phyloP scores from a whole-genome alignment of 1,284 basidiomycete species.

The Trametes pubescens region DNA sequence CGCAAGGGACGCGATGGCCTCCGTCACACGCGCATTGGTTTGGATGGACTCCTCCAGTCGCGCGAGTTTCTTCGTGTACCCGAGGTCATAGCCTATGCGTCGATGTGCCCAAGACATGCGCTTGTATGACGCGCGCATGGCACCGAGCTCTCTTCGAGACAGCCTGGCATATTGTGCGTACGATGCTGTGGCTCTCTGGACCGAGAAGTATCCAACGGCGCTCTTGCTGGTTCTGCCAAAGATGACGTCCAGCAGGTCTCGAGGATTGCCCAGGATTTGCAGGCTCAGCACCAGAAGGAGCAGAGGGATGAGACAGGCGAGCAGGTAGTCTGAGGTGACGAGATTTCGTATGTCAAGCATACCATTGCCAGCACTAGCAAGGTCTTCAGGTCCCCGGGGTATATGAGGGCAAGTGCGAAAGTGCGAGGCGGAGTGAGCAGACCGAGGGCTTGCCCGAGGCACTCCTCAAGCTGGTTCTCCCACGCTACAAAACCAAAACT shows the following conservation, averaged over 20 bases:
- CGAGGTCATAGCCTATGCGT: constrained; percentile 58
- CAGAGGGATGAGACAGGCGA: constrained; percentile 35
- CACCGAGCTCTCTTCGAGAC: constrained; percentile 33
- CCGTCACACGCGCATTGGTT: constrained; percentile 55
- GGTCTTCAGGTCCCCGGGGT: too few relatives aligned
- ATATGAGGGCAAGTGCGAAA: too few relatives aligned
- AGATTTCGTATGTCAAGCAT: constrained; percentile 15
- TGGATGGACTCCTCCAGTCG: constrained; percentile 52
- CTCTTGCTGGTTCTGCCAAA: constrained; percentile 22
- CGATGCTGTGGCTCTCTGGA: constrained; percentile 37
- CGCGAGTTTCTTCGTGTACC: constrained; percentile 61
- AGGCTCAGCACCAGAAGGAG: constrained; percentile 33
- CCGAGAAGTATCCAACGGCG: constrained; percentile 36
- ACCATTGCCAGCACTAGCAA: neutral
- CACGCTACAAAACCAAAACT: too few relatives aligned
- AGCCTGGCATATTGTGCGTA: constrained; percentile 39
- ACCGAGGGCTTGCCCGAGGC: too few relatives aligned
- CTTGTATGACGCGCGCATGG: constrained; percentile 39
- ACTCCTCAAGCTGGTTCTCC: too few relatives aligned
- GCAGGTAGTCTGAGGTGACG: constrained; percentile 33
- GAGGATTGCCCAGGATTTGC: constrained; percentile 30
- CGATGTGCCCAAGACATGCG: constrained; percentile 44
- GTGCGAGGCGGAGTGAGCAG: too few relatives aligned
- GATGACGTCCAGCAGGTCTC: constrained; percentile 31
- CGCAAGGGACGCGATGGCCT: constrained; percentile 57